A percentile compares a stretch with the other conserved stretches of the same genome.
Evolutionary conservation across 208 protist species (phyloP).

Genomic region (Trypanosoma conorhini): DNA sequence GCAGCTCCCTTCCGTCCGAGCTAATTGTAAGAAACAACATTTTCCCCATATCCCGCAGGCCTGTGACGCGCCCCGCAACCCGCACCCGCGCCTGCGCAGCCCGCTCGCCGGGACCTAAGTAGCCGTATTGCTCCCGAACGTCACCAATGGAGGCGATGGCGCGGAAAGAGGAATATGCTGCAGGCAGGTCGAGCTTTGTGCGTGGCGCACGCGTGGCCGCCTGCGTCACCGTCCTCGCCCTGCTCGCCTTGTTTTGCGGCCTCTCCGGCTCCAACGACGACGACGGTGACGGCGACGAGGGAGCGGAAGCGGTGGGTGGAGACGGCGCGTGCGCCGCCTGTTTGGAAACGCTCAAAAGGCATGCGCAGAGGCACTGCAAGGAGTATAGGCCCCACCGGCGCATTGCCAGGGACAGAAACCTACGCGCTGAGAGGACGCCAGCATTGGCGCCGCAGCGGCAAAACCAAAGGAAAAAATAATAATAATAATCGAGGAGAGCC

Average conservation of each 20-base stretch:
- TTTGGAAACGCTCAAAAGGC: not conserved
- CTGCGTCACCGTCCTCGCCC: not conserved
- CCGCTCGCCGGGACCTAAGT: conserved; percentile 37
- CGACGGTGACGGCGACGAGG: not conserved
- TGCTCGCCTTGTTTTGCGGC: not conserved
- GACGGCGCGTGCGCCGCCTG: not conserved
- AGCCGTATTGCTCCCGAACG: conserved; percentile 46
- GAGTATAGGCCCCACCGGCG: conserved; percentile 13
- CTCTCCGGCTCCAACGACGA: not conserved
- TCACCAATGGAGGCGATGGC: conserved; percentile 43
- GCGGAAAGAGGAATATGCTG: conserved; percentile 69
- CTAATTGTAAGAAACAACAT: conserved; percentile 85
- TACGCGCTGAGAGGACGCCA: not conserved
- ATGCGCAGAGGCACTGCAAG: not conserved
- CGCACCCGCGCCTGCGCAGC: conserved; percentile 23
- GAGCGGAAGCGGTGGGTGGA: not conserved
- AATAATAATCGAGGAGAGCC: not conserved
- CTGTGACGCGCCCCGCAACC: conserved; percentile 72
- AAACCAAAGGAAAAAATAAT: conserved; percentile 4
- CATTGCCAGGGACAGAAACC: not conserved
- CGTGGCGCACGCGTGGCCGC: conserved; percentile 20
- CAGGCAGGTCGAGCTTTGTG: conserved; percentile 40
- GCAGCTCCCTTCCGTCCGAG: conserved; percentile 57
- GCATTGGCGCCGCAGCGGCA: not conserved
- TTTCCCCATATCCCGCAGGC: conserved; percentile 80